Base-by-base conservation (phyloP, 768 basidiomycete genomes). In the Asterophora parasitica region DNA sequence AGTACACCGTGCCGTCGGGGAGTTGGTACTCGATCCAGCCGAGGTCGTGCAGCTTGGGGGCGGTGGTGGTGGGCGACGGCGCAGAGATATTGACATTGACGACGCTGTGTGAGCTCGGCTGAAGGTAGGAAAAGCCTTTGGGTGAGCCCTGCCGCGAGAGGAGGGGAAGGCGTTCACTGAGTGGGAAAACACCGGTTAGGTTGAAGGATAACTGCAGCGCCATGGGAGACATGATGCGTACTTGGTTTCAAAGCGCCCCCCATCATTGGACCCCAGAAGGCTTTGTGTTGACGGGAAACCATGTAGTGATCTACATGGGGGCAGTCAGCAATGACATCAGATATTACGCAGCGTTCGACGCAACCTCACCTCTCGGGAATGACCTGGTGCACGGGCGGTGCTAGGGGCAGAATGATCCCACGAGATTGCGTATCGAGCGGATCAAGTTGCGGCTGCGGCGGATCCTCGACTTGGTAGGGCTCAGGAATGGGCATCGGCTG, bases 11-110 rank as follows among this genome's bases (percentile, higher is more conserved):
- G 8, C 78, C 79, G 55, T 89, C 85, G 1, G 89, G 88, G n/a
- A 92, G 77, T 16, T 76, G 70, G 59, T 86, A 80, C 58, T 84
- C 85, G 40, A 78, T 70, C 88, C 88, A 91, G 3, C 89, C 89
- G 15, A 82, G 75, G 10, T 76, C 71, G 53, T 73, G 73, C 4
- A 78, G 67, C 3, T 67, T 64, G 9, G 13, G 66, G 69, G 11
- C 54, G 46, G 17, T 45, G 49, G 49, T 65, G 52, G 27, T 58
- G 40, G 47, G 48, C 17, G 64, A 58, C 47, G 55, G 62, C 45
- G 44, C 65, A 40, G 57, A 63, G 26, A 61, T 48, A 30, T 53
- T 57, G 48, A 61, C 49, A 30, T 53, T 57, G 48, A 61, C 48
- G n/a, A 51, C 33, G 16, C 53, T 56, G 13, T 49, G 52, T 2